A percentile compares a stretch with the other conserved stretches of the same genome.
Evolutionary conservation across 2,329 filamentous ascomycete species (phyloP).

Genomic region (Alternaria metachromatica): DNA sequence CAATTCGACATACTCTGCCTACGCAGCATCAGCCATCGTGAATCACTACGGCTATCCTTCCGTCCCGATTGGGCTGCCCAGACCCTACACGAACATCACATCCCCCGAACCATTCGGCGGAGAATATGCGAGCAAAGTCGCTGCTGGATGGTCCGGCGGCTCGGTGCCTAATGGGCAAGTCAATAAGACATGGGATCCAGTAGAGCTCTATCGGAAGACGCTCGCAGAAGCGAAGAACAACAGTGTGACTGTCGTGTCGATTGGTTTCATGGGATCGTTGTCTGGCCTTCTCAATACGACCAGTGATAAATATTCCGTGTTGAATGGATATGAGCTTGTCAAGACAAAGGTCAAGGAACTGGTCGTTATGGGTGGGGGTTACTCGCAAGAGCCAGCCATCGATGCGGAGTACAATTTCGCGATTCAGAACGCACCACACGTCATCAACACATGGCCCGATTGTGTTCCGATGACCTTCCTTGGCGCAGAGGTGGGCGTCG

Average conservation of each 20-base stretch:
- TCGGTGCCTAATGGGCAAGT: constrained; percentile 45
- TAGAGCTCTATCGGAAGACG: constrained; percentile 55
- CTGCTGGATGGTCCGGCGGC: constrained; percentile 51
- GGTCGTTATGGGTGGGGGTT: constrained; percentile 61
- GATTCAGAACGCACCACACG: constrained; percentile 52
- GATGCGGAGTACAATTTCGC: constrained; percentile 60
- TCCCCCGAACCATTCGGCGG: constrained; percentile 54
- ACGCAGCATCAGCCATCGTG: constrained; percentile 47
- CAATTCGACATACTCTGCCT: constrained; percentile 47
- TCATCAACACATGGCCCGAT: constrained; percentile 56
- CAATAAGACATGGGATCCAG: constrained; percentile 46
- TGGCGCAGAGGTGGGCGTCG: constrained; percentile 54
- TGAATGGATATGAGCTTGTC: constrained; percentile 53
- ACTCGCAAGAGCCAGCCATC: constrained; percentile 43
- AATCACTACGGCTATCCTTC: constrained; percentile 50
- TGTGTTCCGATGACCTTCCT: constrained; percentile 48
- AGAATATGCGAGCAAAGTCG: constrained; percentile 58
- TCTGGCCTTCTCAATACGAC: constrained; percentile 57
- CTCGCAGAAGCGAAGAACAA: constrained; percentile 50
- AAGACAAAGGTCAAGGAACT: constrained; percentile 56
- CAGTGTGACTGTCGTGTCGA: constrained; percentile 55
- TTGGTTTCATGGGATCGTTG: constrained; percentile 58
- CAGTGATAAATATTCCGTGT: constrained; percentile 49
- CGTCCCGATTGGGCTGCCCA: constrained; percentile 50
- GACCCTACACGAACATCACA: constrained; percentile 52